A percentile compares a stretch with the other conserved stretches of the same genome.
These are phyloP conservation scores for Anthracocystis walkeri DNA, from an alignment of 1,284 basidiomycete genomes.

Conservation along the genomic window DNA sequence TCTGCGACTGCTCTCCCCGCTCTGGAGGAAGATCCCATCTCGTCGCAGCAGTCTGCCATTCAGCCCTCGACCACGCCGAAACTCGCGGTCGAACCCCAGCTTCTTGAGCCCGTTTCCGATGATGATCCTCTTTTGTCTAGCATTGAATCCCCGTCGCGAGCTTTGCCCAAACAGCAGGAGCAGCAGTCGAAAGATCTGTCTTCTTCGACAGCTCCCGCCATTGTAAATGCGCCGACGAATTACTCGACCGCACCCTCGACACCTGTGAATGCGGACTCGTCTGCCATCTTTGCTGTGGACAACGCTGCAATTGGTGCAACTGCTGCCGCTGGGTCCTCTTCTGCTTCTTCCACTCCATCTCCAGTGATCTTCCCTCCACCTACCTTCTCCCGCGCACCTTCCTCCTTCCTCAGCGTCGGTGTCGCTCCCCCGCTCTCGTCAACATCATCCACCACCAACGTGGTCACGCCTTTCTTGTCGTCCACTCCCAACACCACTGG, in stretches of 20 bases:
- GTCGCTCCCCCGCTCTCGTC: constrained; percentile 12
- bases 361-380: constrained; percentile 1
- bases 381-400: constrained; percentile 4
- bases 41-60: constrained; percentile 4
- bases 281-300: constrained; percentile 10
- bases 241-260: constrained; percentile 28
- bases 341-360: constrained; percentile 3
- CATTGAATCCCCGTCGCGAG: constrained; percentile 4
- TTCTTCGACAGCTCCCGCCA: not conserved
- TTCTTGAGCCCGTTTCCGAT: constrained; percentile 3
- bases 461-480: constrained; percentile 8
- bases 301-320: not conserved
- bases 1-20: not conserved
- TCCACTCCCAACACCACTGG: constrained; percentile 9
- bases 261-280: constrained; percentile 14
- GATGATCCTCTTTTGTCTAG: not conserved
- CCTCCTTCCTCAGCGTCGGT: constrained; percentile 6
- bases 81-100: constrained; percentile 2
- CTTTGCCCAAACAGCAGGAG: not conserved
- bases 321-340: not conserved
- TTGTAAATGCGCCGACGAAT: constrained; percentile 1
- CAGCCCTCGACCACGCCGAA: not conserved
- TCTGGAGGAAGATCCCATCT: constrained; percentile 1
- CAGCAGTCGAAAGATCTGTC: not conserved
- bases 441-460: constrained; percentile 22